A percentile compares a stretch with the other conserved stretches of the same genome.
phyloP scores from a whole-genome alignment of 305 asterid genomes.

The Petunia hybrid region DNA sequence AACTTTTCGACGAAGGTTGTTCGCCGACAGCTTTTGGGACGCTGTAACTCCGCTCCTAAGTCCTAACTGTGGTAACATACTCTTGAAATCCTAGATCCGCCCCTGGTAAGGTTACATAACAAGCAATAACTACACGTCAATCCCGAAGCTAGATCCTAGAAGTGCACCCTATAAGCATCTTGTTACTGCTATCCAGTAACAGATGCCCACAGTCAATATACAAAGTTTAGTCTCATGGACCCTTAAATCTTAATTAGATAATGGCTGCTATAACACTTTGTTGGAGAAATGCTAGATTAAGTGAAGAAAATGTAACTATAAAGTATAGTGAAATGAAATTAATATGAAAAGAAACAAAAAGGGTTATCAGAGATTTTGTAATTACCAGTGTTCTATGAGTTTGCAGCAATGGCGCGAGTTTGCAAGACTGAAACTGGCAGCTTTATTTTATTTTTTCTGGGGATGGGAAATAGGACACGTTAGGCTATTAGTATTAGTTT shows the following conservation, averaged over 20 bases:
- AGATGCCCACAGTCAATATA: not conserved
- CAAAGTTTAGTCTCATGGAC: not conserved
- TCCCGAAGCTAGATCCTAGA: not conserved
- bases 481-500: constrained; percentile 25
- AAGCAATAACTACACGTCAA: no score
- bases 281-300: not conserved
- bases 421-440: constrained; percentile 16
- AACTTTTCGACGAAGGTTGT: no score
- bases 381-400: constrained; percentile 30
- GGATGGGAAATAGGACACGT: constrained; percentile 48
- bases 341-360: not conserved
- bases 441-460: not conserved
- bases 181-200: not conserved
- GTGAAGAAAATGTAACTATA: not conserved
- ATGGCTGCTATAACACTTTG: not conserved
- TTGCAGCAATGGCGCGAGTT: constrained; percentile 39
- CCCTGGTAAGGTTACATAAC: no score
- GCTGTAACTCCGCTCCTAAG: no score
- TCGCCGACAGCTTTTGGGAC: no score
- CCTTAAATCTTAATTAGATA: not conserved
- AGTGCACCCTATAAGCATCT: not conserved
- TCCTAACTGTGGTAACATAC: no score
- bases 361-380: not conserved
- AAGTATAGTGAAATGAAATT: not conserved
- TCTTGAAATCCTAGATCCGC: no score